These are phyloP conservation scores for Neurospora sp. DNA, from an alignment of 495 filamentous ascomycete species.

Conservation along the genomic window DNA sequence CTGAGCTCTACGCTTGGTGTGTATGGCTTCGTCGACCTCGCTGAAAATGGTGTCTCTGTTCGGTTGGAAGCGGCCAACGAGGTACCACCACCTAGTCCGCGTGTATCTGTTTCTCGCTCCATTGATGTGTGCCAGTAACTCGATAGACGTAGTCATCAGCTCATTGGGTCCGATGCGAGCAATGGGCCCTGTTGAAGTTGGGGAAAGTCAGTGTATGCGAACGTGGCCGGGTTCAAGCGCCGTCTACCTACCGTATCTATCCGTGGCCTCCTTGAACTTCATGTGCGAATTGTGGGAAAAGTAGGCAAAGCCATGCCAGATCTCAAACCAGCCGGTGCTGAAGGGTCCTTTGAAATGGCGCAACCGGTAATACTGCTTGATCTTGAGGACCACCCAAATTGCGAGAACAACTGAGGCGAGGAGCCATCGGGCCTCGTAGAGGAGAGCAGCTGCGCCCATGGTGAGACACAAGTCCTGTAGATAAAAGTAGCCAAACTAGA, in stretches of 20 bases:
- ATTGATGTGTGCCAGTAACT: constrained; percentile 23
- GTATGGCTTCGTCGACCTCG: constrained; percentile 18
- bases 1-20: constrained; percentile 24
- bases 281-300: constrained; percentile 8
- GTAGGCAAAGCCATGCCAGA: constrained; percentile 4
- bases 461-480: background rate
- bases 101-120: constrained; percentile 25
- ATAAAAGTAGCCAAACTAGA: too few relatives aligned
- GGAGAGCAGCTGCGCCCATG: background rate
- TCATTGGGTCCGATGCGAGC: constrained; percentile 32
- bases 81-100: constrained; percentile 20
- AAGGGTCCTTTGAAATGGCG: constrained; percentile 10
- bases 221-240: background rate
- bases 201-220: background rate
- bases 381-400: constrained; percentile 3
- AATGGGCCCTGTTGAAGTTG: constrained; percentile 17
- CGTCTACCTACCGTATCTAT: constrained; percentile 5
- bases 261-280: constrained; percentile 3
- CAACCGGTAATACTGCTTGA: constrained; percentile 3
- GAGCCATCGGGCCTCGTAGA: background rate
- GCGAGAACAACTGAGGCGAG: background rate
- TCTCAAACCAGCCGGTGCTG: constrained; percentile 3
- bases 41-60: constrained; percentile 26
- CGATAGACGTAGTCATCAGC: constrained; percentile 30
- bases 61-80: constrained; percentile 18